These are phyloP conservation scores for Rubia peregrina DNA, from an alignment of 305 asterid genomes.

Conservation along the genomic window DNA sequence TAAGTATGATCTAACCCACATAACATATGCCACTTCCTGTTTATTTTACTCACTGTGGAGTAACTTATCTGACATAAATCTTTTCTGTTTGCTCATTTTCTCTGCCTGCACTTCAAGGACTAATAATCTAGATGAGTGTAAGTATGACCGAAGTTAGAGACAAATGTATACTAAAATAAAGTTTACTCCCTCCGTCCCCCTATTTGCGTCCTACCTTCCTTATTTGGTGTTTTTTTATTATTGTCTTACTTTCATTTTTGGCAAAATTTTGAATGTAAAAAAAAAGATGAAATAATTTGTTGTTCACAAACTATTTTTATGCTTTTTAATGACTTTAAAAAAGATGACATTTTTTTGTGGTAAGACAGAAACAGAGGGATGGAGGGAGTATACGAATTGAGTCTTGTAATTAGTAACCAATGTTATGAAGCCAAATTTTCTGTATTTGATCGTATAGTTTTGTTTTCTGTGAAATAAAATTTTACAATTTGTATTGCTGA, in stretches of 20 bases:
- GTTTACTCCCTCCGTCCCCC: too few relatives aligned
- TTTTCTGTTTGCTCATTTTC: not conserved
- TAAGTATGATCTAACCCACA: slow-evolving; percentile 34
- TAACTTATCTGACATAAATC: too few relatives aligned
- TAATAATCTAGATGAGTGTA: not conserved
- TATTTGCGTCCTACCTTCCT: too few relatives aligned
- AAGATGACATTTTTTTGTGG: too few relatives aligned
- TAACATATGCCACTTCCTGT: not conserved
- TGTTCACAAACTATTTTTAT: too few relatives aligned
- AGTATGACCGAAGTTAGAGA: not conserved
- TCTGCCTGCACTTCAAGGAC: not conserved
- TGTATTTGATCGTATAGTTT: not conserved
- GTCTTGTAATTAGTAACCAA: not conserved
- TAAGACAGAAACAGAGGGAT: too few relatives aligned
- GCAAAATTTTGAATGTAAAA: too few relatives aligned
- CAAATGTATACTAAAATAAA: not conserved
- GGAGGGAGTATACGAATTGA: not conserved
- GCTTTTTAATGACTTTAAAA: too few relatives aligned
- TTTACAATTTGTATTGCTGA: not conserved
- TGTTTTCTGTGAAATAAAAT: not conserved
- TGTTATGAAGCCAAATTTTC: not conserved
- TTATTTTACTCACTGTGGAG: not conserved
- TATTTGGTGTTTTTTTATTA: too few relatives aligned
- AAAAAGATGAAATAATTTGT: too few relatives aligned
- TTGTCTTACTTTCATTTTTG: too few relatives aligned